These are phyloP conservation scores for Verticillium zaregamsianum DNA, from an alignment of 2,329 filamentous ascomycete genomes.

Conservation along the genomic window DNA sequence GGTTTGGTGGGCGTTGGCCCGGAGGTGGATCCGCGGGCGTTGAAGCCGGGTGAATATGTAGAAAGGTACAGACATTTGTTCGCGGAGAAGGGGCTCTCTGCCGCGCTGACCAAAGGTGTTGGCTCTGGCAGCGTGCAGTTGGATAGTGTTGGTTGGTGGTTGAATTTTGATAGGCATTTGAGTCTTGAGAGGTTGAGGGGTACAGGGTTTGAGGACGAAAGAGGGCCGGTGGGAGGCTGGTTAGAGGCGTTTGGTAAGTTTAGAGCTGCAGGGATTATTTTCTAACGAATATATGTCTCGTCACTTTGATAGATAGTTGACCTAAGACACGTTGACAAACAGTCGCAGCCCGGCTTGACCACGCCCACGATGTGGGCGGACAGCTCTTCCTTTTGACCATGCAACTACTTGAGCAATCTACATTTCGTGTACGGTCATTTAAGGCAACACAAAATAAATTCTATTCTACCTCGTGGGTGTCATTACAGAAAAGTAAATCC, in stretches of 20 bases:
- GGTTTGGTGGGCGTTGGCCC: constrained; percentile 22
- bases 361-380: too few species aligned
- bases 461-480: too few species aligned
- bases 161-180: constrained; percentile 43
- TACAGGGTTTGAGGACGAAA: constrained; percentile 33
- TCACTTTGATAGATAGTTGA: too few species aligned
- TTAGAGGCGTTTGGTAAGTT: constrained; percentile 37
- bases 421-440: too few species aligned
- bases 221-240: constrained; percentile 34
- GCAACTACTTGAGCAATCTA: too few species aligned
- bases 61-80: constrained; percentile 24
- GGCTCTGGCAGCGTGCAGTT: constrained; percentile 31
- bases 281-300: constrained; percentile 11
- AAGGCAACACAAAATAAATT: too few species aligned
- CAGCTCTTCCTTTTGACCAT: too few species aligned
- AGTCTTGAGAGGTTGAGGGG: constrained; percentile 33
- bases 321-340: too few species aligned
- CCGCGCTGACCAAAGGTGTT: constrained; percentile 26
- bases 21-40: neutral
- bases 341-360: too few species aligned
- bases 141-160: constrained; percentile 39
- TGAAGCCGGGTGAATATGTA: constrained; percentile 26
- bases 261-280: constrained; percentile 33
- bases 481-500: too few species aligned
- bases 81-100: constrained; percentile 14